Percentiles rank a stretch among this genome's conserved stretches.
These are phyloP conservation scores for Ganoderma sinense DNA, from an alignment of 1,284 basidiomycete genomes.

Conservation along the genomic window DNA sequence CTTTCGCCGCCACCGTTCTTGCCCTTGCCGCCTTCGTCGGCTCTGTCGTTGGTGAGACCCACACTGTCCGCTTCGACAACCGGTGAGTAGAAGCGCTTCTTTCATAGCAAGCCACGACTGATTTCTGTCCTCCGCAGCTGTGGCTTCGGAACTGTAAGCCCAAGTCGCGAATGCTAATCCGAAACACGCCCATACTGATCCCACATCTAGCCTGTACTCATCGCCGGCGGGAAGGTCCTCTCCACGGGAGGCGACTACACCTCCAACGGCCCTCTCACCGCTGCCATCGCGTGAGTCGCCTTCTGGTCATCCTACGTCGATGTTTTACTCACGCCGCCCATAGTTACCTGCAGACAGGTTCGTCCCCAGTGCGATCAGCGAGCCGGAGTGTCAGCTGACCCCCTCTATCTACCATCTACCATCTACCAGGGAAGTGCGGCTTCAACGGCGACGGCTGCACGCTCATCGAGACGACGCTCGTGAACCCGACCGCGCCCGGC, in stretches of 20 bases:
- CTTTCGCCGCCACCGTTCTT: slow-evolving; percentile 38
- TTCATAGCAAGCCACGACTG: slow-evolving; percentile 1
- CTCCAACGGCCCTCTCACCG: slow-evolving; percentile 35
- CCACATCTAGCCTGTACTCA: slow-evolving; percentile 40
- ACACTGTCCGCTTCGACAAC: slow-evolving; percentile 47
- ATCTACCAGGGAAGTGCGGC: slow-evolving; percentile 38
- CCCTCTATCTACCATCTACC: too few relatives aligned
- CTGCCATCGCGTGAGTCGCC: slow-evolving; percentile 44
- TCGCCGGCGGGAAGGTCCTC: slow-evolving; percentile 40
- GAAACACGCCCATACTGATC: not conserved
- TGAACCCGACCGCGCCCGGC: slow-evolving; percentile 48
- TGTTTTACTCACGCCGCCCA: not conserved
- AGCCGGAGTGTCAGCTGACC: not conserved
- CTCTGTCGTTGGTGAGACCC: slow-evolving; percentile 43
- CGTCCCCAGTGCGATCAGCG: not conserved
- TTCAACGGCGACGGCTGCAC: slow-evolving; percentile 53
- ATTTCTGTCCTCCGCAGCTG: slow-evolving; percentile 36
- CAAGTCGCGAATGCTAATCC: slow-evolving; percentile 27
- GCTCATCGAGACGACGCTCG: slow-evolving; percentile 52
- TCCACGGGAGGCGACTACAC: slow-evolving; percentile 45
- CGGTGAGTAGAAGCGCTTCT: slow-evolving; percentile 35
- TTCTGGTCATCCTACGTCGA: not conserved
- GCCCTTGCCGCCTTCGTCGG: slow-evolving; percentile 34
- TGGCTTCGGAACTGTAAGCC: slow-evolving; percentile 45
- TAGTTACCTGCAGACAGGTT: slow-evolving; percentile 43